Evolutionary conservation across 208 protist species (phyloP).

Genomic region (Balamuthia mandrillaris): DNA sequence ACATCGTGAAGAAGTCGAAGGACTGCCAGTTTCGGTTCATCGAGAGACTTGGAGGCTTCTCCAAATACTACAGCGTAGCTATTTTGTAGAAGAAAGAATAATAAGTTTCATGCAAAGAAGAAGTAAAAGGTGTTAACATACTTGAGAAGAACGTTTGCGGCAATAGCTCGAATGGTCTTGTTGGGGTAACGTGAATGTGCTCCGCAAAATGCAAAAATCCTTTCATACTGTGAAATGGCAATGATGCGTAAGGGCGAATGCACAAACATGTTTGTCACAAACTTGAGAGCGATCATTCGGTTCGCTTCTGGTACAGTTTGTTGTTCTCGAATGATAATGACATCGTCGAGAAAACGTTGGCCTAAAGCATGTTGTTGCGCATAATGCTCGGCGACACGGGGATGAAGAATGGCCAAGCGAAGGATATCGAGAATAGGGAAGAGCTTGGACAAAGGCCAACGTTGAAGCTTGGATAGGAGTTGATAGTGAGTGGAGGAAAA

Average conservation of each 20-base stretch:
- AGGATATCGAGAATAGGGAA: not conserved
- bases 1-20: too few relatives aligned
- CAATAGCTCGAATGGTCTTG: not conserved
- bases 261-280: slow-evolving; percentile 24
- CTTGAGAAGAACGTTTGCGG: slow-evolving; percentile 33
- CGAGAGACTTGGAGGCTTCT: too few relatives aligned
- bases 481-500: too few relatives aligned
- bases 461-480: too few relatives aligned
- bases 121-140: too few relatives aligned
- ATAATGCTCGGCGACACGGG: not conserved
- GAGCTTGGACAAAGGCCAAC: not conserved
- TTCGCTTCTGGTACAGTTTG: too few relatives aligned
- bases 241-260: not conserved
- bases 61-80: too few relatives aligned
- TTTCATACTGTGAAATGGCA: not conserved
- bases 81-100: too few relatives aligned
- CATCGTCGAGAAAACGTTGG: not conserved
- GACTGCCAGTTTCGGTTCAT: too few relatives aligned
- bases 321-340: too few relatives aligned
- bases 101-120: too few relatives aligned
- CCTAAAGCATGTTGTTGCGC: not conserved
- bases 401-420: not conserved
- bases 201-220: not conserved
- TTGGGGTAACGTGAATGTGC: too few relatives aligned
- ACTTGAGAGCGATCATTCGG: slow-evolving; percentile 26